These are phyloP conservation scores for Talaromyces nanjingensis DNA, from an alignment of 495 filamentous ascomycete species.

Conservation along the genomic window DNA sequence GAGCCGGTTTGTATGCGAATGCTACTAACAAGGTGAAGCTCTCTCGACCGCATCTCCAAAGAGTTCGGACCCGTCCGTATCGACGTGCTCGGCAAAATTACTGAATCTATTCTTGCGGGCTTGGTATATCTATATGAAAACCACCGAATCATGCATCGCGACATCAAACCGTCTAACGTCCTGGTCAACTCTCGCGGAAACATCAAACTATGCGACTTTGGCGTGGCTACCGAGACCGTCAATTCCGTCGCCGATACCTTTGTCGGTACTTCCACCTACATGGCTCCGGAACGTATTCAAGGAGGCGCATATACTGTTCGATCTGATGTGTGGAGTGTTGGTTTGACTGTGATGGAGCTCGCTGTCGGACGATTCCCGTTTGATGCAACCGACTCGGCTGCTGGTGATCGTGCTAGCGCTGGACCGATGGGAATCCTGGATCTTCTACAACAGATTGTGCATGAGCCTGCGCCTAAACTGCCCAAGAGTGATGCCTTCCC, in stretches of 20 bases:
- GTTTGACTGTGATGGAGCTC: constrained; percentile 91
- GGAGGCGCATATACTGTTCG: constrained; percentile 96
- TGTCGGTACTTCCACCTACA: constrained; percentile 96
- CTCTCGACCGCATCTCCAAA: constrained; percentile 89
- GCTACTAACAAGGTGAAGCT: constrained; percentile 50
- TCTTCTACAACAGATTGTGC: constrained; percentile 92
- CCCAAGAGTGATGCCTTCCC: constrained; percentile 98
- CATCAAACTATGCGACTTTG: constrained; percentile 98
- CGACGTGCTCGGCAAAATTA: constrained; percentile 98
- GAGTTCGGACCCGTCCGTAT: constrained; percentile 92
- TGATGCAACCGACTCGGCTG: constrained; percentile 67
- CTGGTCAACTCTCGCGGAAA: constrained; percentile 87
- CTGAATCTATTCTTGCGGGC: constrained; percentile 91
- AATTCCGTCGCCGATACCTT: constrained; percentile 98
- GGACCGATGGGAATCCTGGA: constrained; percentile 92
- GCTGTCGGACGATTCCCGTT: constrained; percentile 97
- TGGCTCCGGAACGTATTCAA: constrained; percentile 97
- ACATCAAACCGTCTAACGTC: constrained; percentile 98
- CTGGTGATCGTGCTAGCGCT: constrained; percentile 57
- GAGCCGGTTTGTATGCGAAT: not conserved
- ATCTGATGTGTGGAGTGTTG: constrained; percentile 97
- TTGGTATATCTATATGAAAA: constrained; percentile 89
- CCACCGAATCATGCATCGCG: constrained; percentile 96
- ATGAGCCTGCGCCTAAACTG: constrained; percentile 86
- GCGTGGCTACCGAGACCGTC: constrained; percentile 90